Evolutionary conservation across 2,329 filamentous ascomycete species (phyloP).

Genomic region (Penicillium nordicum): DNA sequence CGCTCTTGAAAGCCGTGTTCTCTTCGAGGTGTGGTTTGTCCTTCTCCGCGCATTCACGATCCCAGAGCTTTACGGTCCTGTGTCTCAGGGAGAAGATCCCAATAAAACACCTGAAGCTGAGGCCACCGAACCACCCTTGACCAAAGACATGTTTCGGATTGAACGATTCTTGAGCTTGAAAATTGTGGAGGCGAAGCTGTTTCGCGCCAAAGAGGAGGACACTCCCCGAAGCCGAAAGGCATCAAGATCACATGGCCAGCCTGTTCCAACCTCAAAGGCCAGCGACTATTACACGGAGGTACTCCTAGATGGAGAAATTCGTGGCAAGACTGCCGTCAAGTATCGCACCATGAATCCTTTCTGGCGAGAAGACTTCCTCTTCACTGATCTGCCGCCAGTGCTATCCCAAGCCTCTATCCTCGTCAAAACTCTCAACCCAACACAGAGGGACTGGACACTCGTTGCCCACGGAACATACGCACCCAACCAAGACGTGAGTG

Average conservation of each 20-base stretch:
- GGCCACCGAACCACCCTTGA: conserved; percentile 33
- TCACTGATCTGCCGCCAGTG: conserved; percentile 47
- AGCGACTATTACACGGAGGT: conserved; percentile 50
- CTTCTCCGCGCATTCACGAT: conserved; percentile 86
- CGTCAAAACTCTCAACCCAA: conserved; percentile 46
- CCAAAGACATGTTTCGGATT: conserved; percentile 63
- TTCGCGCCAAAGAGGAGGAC: conserved; percentile 33
- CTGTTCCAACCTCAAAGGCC: conserved; percentile 26
- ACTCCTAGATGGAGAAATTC: conserved; percentile 47
- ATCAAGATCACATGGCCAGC: conserved; percentile 30
- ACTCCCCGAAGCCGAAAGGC: conserved; percentile 33
- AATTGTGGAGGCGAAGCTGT: conserved; percentile 61
- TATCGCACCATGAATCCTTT: conserved; percentile 46
- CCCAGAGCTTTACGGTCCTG: conserved; percentile 80
- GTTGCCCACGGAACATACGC: conserved; percentile 45
- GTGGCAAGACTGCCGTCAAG: conserved; percentile 49
- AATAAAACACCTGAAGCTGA: conserved; percentile 31
- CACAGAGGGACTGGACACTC: conserved; percentile 51
- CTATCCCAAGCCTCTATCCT: conserved; percentile 47
- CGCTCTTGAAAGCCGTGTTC: conserved; percentile 75
- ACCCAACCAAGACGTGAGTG: conserved; percentile 40
- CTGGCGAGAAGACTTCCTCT: conserved; percentile 50
- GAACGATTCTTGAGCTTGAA: conserved; percentile 59
- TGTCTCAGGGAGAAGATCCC: conserved; percentile 51
- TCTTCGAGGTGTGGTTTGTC: conserved; percentile 98